Conservation (phyloP, 2,329 filamentous ascomycete genomes). For the Ramularia endophylla region DNA sequence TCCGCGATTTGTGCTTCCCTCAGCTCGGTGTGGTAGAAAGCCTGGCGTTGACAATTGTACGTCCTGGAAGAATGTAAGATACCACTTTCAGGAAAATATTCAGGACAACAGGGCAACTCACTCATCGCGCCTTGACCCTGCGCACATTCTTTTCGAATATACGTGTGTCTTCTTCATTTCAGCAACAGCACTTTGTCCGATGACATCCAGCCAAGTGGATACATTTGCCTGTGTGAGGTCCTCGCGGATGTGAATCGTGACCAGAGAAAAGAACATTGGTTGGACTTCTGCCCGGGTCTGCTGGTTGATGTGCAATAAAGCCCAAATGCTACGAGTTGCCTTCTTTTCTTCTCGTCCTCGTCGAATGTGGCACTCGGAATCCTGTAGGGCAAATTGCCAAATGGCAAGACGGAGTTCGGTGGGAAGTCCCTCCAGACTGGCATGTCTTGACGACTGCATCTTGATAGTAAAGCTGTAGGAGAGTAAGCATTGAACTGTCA, state of each 20-base stretch:
- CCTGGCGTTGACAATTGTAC: neutral
- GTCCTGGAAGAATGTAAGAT: neutral
- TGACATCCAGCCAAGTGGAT: neutral
- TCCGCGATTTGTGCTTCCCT: neutral
- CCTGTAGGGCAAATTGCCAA: slow-evolving; percentile 1
- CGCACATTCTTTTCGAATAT: neutral
- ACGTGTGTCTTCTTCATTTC: neutral
- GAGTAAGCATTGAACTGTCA: too few relatives aligned
- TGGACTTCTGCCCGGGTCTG: neutral
- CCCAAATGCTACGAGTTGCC: neutral
- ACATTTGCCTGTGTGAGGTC: neutral
- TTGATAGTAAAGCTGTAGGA: too few relatives aligned
- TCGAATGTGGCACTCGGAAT: neutral
- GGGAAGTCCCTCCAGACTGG: slow-evolving; percentile 1
- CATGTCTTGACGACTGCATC: neutral
- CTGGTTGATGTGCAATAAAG: neutral
- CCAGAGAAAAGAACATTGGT: neutral
- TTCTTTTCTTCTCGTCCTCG: neutral
- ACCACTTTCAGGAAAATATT: neutral
- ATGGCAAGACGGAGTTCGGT: slow-evolving; percentile 3
- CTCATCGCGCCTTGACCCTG: neutral
- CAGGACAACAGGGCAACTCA: neutral
- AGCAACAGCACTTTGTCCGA: neutral
- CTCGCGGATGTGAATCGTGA: neutral
- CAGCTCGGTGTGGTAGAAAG: neutral